phyloP scores from a whole-genome alignment of 176 grass and related monocot species.

The Typha latifolia region DNA sequence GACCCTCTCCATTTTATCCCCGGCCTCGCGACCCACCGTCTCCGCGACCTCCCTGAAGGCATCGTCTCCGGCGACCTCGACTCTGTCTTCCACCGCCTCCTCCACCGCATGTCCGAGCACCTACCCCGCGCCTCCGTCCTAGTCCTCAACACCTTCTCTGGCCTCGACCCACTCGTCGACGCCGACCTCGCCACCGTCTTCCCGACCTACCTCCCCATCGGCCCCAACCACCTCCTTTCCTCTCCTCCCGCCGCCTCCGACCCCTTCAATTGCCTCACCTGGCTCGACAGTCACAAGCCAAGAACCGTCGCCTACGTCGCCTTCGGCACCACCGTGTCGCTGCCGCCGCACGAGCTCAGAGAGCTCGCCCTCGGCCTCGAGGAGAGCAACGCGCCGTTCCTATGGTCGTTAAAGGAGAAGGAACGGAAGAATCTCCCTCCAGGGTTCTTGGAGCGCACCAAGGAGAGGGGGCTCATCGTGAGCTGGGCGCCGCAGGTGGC shows the following conservation, averaged over 20 bases:
- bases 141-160: background rate
- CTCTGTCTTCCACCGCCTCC: slow-evolving; percentile 17
- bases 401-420: slow-evolving; percentile 2
- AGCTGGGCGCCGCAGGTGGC: slow-evolving; percentile 38
- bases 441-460: slow-evolving; percentile 25
- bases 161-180: background rate
- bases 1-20: too few relatives aligned
- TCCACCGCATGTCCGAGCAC: slow-evolving; percentile 7
- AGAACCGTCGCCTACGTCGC: slow-evolving; percentile 35
- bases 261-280: slow-evolving; percentile 2
- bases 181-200: background rate
- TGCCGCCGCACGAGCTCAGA: background rate
- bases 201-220: slow-evolving; percentile 22
- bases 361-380: background rate
- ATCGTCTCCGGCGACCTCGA: slow-evolving; percentile 6
- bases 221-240: slow-evolving; percentile 18
- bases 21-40: too few relatives aligned
- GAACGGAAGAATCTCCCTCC: slow-evolving; percentile 11
- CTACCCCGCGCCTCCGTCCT: background rate
- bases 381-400: background rate
- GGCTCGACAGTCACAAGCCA: slow-evolving; percentile 23
- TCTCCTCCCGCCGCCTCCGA: background rate
- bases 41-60: too few relatives aligned
- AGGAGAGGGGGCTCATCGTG: slow-evolving; percentile 17
- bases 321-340: slow-evolving; percentile 26